Evolutionary conservation across 805 yeast genomes (phyloP).

Genomic region (Candida montana): DNA sequence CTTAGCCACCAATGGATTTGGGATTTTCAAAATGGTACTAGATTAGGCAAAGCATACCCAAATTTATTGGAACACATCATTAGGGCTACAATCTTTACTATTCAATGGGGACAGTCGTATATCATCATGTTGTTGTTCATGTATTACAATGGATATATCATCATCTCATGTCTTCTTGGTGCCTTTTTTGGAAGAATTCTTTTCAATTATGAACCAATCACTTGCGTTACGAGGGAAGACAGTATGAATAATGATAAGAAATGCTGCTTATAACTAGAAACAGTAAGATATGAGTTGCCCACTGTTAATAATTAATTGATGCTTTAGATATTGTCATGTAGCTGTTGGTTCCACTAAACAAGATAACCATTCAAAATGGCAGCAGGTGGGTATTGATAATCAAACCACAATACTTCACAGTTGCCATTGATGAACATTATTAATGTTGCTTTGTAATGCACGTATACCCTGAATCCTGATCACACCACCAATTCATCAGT

Average conservation of each 20-base stretch:
- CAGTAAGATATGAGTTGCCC: too few species aligned
- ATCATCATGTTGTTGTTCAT: constrained; percentile 66
- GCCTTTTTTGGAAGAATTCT: constrained; percentile 53
- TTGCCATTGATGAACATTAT: too few species aligned
- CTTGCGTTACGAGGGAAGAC: constrained; percentile 22
- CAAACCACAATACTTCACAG: too few species aligned
- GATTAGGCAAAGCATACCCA: constrained; percentile 30
- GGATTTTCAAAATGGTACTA: constrained; percentile 13
- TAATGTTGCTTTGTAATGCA: too few species aligned
- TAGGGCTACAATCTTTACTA: constrained; percentile 44
- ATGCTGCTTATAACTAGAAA: constrained; percentile 26
- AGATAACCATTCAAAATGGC: too few species aligned
- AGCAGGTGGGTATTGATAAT: too few species aligned
- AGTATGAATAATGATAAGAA: constrained; percentile 28
- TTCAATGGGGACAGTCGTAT: constrained; percentile 62
- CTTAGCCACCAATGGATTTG: constrained; percentile 26
- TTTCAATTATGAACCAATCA: constrained; percentile 43
- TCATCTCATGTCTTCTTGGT: constrained; percentile 58
- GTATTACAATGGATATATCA: constrained; percentile 69
- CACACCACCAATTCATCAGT: too few species aligned
- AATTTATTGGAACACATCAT: constrained; percentile 44
- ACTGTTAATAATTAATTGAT: too few species aligned
- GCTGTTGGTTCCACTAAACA: too few species aligned
- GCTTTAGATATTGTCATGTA: too few species aligned
- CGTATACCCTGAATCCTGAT: too few species aligned